Percentiles rank a stretch among this genome's conserved stretches.
These are phyloP conservation scores for Neurospora sp. DNA, from an alignment of 495 filamentous ascomycete genomes.

Conservation along the genomic window DNA sequence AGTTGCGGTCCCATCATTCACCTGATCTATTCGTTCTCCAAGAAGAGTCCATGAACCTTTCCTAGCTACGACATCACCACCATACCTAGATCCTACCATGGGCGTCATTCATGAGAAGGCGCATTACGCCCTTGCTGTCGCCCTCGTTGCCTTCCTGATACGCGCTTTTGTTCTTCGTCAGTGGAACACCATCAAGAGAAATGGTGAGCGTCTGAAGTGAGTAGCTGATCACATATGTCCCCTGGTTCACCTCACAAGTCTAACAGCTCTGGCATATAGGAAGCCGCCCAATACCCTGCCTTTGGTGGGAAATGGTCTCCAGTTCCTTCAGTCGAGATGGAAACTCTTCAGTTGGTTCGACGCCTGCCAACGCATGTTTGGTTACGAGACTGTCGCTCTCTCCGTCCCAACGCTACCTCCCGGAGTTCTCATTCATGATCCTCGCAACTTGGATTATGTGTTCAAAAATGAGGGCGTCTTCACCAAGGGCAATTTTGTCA, in stretches of 20 bases:
- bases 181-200: conserved; percentile 12
- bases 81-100: conserved; percentile 2
- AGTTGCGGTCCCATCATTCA: neutral
- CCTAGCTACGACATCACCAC: neutral
- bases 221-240: neutral
- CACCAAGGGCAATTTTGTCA: conserved; percentile 48
- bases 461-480: conserved; percentile 49
- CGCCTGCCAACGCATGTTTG: conserved; percentile 41
- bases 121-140: conserved; percentile 7
- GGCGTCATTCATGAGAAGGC: conserved; percentile 8
- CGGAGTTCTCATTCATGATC: conserved; percentile 49
- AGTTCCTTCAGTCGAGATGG: conserved; percentile 45
- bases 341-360: conserved; percentile 51
- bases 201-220: conserved; percentile 20
- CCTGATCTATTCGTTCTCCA: neutral
- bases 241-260: neutral
- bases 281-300: conserved; percentile 47
- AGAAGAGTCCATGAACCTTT: neutral
- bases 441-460: conserved; percentile 47
- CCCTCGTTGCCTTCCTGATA: conserved; percentile 12
- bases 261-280: conserved; percentile 7
- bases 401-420: conserved; percentile 47
- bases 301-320: conserved; percentile 46
- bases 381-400: conserved; percentile 46
- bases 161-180: conserved; percentile 2